A percentile compares a stretch with the other conserved stretches of the same genome.
These are phyloP conservation scores for Pterocarpus macrocarpus DNA, from an alignment of 306 rosid genomes.

Conservation along the genomic window DNA sequence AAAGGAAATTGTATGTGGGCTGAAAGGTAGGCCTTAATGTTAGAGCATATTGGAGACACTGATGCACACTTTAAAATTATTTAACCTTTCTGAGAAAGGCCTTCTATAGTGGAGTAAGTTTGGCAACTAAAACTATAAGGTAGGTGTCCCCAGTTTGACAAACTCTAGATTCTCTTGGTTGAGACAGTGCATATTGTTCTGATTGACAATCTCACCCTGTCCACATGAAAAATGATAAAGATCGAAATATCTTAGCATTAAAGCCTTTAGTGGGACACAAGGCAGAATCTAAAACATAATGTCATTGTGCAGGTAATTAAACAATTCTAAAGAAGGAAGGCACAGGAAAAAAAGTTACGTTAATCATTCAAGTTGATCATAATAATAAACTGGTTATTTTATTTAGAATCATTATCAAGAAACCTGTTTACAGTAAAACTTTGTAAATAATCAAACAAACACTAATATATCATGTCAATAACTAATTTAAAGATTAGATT, in stretches of 20 bases:
- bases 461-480: background rate
- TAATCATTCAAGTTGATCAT: slow-evolving; percentile 44
- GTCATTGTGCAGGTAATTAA: slow-evolving; percentile 47
- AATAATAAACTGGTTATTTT: background rate
- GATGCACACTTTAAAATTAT: slow-evolving; percentile 47
- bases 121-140: slow-evolving; percentile 57
- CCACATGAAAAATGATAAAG: slow-evolving; percentile 51
- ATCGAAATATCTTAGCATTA: slow-evolving; percentile 50
- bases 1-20: slow-evolving; percentile 30
- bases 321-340: slow-evolving; percentile 37
- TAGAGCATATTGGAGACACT: slow-evolving; percentile 57
- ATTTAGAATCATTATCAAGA: background rate
- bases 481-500: no score
- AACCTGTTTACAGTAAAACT: no score
- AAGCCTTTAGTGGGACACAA: slow-evolving; percentile 52
- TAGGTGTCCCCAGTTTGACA: slow-evolving; percentile 62
- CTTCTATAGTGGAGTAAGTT: slow-evolving; percentile 48
- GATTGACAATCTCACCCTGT: slow-evolving; percentile 52
- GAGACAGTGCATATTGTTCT: slow-evolving; percentile 48
- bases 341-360: background rate
- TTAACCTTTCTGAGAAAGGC: slow-evolving; percentile 49
- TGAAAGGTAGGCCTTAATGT: slow-evolving; percentile 49
- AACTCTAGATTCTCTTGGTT: slow-evolving; percentile 57
- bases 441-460: background rate
- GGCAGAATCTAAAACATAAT: slow-evolving; percentile 57